These are phyloP conservation scores for Aspergillus taichungensis DNA, from an alignment of 495 filamentous ascomycete genomes.

Conservation along the genomic window DNA sequence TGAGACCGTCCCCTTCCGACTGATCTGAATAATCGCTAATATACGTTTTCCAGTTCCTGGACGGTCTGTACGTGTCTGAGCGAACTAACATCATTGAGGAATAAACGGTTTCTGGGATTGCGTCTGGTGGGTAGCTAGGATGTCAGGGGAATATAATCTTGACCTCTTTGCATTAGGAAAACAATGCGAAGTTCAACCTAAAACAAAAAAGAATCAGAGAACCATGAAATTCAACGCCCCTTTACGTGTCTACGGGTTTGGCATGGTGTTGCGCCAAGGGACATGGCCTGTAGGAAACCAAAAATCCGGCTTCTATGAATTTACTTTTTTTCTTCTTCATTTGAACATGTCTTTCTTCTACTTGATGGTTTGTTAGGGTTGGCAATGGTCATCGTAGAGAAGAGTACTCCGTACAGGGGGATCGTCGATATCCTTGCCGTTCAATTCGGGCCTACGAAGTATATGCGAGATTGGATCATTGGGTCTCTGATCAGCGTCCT, in stretches of 20 bases:
- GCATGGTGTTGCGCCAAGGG: constrained; percentile 21
- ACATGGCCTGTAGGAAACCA: constrained; percentile 18
- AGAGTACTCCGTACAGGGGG: no score
- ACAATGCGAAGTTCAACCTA: constrained; percentile 35
- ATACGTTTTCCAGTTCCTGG: constrained; percentile 70
- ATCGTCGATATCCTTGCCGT: no score
- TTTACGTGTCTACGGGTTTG: constrained; percentile 19
- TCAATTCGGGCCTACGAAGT: no score
- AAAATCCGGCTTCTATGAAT: constrained; percentile 12
- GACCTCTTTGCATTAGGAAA: constrained; percentile 39
- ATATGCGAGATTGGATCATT: no score
- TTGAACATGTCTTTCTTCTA: not conserved
- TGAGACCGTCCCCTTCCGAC: constrained; percentile 25
- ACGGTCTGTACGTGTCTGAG: constrained; percentile 99
- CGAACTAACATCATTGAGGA: constrained; percentile 83
- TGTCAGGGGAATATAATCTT: constrained; percentile 38
- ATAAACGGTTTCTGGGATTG: constrained; percentile 31
- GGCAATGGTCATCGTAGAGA: no score
- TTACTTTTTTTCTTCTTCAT: constrained; percentile 5
- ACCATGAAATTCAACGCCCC: constrained; percentile 28
- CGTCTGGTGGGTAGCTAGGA: constrained; percentile 31
- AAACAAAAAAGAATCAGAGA: constrained; percentile 24
- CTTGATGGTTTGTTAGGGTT: no score
- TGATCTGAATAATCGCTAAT: constrained; percentile 20
- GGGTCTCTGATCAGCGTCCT: no score